Conservation (phyloP, 148 eudicot genomes). For the Chenopodium album region DNA sequence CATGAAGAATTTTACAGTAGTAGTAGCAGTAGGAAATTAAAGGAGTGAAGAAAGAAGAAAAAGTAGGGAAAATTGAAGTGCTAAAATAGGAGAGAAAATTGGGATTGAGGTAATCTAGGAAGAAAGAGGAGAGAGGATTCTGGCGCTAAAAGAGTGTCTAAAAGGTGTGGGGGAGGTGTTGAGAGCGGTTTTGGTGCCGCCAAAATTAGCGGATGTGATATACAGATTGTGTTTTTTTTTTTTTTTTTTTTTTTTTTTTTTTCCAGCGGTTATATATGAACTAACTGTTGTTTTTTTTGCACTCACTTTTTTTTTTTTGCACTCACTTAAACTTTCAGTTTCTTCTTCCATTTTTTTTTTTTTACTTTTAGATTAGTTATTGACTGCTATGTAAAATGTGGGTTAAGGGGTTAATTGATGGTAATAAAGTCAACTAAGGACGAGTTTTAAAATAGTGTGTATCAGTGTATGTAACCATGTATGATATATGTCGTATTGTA, state of each 20-base stretch:
- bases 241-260: not conserved
- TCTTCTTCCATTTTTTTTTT: too few species aligned
- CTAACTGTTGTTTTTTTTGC: not conserved
- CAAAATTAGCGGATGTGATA: conserved; percentile 37
- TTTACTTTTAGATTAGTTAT: too few species aligned
- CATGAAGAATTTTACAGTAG: not conserved
- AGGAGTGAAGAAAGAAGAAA: not conserved
- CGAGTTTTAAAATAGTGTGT: too few species aligned
- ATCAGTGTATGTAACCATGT: too few species aligned
- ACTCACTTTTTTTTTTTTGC: too few species aligned
- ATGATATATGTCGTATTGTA: too few species aligned
- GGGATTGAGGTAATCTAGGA: conserved; percentile 21
- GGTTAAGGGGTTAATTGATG: too few species aligned
- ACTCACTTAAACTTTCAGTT: too few species aligned
- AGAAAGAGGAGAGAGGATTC: conserved; percentile 14
- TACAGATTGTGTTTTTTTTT: not conserved
- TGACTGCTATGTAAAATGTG: too few species aligned
- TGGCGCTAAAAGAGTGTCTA: conserved; percentile 25
- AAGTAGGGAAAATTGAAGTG: not conserved
- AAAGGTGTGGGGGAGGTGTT: conserved; percentile 10
- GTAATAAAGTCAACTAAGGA: too few species aligned
- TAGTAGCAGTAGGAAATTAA: not conserved
- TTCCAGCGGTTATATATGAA: conserved; percentile 17
- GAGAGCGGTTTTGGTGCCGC: conserved; percentile 44
- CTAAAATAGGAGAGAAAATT: not conserved